Base-by-base conservation (phyloP, 495 filamentous ascomycete genomes). In the Penicillium atrosanguineum region DNA sequence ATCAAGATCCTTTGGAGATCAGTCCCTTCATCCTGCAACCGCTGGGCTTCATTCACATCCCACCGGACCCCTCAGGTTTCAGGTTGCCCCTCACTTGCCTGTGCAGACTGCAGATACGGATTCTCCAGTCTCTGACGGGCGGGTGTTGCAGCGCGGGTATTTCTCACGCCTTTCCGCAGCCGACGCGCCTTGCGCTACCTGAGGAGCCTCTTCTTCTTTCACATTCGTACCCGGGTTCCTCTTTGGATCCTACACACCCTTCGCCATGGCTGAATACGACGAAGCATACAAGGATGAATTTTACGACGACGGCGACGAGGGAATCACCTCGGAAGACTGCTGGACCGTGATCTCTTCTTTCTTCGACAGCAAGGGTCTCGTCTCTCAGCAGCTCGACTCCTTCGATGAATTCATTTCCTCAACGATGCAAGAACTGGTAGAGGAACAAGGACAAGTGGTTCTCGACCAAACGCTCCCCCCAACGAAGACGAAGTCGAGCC, bases 301-400 rank as follows among this genome's bases (percentile, higher is more conserved):
- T 53, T 79, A 80, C 50, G 79, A 85, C 55, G 86, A 84, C 53
- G 84, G 86, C 45, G 87, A 93, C 48, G 83, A 87, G 48, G 78
- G 81, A 42, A 79, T 84, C 53, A 83, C 76, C 36, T 89, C 92
- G 40, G 94, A 97, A 72, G 94, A 97, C 69, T 95, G 90, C 74
- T 99, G 94, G 94, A 87, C 87, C 42, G 95, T 97, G 63, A 96
- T 99, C 66, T 88, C 87, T 25, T 87, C 95, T 1, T 97, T 97
- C 76, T 97, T 99, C 74, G 90, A 96, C 54, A 76, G 78, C 42
- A 97, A 97, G 73, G 93, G 95, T 61, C 82, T 99, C 19, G 95
- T 97, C 11, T 95, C 95, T 4, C 95, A 97, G 68, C 94, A 99
- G 74, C 82, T 97, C 53, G 92, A 97, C 68, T 99, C 94, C 3